phyloP scores from a whole-genome alignment of 1,284 basidiomycete species.

The Mycosarcoma mackinlayi region DNA sequence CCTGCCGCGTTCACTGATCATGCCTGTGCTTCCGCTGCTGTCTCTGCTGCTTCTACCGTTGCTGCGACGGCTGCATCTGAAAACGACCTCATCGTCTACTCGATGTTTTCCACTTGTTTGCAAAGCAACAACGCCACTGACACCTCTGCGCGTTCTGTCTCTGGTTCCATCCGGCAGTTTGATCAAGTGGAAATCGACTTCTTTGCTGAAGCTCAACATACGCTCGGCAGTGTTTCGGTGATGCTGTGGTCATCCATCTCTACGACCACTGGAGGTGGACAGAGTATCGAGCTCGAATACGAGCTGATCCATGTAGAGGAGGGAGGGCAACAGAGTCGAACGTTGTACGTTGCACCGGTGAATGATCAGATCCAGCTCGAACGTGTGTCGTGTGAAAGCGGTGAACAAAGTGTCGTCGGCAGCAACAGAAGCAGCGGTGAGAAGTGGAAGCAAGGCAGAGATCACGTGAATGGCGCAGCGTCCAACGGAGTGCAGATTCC shows the following conservation, averaged over 20 bases:
- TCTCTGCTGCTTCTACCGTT: conserved; percentile 8
- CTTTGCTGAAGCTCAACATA: conserved; percentile 45
- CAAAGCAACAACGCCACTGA: conserved; percentile 27
- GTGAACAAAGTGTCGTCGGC: conserved; percentile 1
- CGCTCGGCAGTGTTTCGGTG: conserved; percentile 35
- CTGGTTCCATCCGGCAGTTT: conserved; percentile 16
- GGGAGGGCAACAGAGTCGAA: too few relatives aligned
- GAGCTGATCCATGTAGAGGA: conserved; percentile 6
- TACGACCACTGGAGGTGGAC: not conserved
- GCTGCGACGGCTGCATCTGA: conserved; percentile 6
- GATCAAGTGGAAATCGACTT: conserved; percentile 29
- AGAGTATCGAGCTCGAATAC: conserved; percentile 12
- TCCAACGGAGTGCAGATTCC: not conserved
- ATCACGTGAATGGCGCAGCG: conserved; percentile 15
- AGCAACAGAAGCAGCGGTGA: conserved; percentile 10
- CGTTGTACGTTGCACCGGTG: conserved; percentile 9
- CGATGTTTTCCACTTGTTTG: not conserved
- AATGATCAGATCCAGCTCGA: conserved; percentile 1
- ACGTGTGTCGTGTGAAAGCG: conserved; percentile 8
- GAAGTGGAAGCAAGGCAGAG: conserved; percentile 13
- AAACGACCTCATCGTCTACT: conserved; percentile 12
- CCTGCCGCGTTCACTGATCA: conserved; percentile 1
- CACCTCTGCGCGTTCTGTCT: not conserved
- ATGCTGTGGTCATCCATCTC: conserved; percentile 42
- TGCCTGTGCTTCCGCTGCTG: conserved; percentile 9